Percentiles rank a stretch among this genome's conserved stretches.
Evolutionary conservation across 2,329 filamentous ascomycete genomes (phyloP).

Genomic region (Amylocarpus encephaloides): DNA sequence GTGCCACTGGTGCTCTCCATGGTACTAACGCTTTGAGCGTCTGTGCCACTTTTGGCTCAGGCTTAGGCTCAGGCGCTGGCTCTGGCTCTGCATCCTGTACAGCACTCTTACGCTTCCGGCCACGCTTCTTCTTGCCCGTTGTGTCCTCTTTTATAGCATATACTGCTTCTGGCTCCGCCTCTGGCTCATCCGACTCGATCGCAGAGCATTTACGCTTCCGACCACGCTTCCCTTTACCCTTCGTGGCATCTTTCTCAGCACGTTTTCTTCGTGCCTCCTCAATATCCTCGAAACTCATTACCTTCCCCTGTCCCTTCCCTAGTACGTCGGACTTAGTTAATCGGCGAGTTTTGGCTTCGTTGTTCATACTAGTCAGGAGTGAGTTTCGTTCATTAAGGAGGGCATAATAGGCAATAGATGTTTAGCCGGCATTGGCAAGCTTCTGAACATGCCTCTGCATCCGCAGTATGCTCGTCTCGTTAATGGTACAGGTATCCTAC

Average conservation of each 20-base stretch:
- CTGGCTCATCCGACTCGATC: no score
- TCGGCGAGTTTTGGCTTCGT: background rate
- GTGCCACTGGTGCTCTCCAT: no score
- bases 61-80: no score
- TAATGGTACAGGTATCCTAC: background rate
- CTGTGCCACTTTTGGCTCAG: no score
- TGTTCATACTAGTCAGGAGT: background rate
- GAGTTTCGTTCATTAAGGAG: background rate
- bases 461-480: background rate
- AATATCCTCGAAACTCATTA: slow-evolving; percentile 31
- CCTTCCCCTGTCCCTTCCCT: slow-evolving; percentile 10
- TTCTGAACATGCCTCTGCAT: background rate
- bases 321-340: background rate
- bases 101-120: no score
- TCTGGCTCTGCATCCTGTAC: no score
- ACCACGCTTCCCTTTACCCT: slow-evolving; percentile 11
- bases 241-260: slow-evolving; percentile 11
- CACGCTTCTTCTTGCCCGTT: no score
- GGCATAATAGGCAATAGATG: background rate
- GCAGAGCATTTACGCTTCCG: slow-evolving; percentile 9
- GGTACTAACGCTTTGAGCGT: no score
- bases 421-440: background rate
- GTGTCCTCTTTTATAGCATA: no score
- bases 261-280: slow-evolving; percentile 14
- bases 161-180: no score